Evolutionary conservation across 345 rosid species (phyloP), one percentile per base, ranked within the genome.

Genomic region (Lepidium sativum): DNA sequence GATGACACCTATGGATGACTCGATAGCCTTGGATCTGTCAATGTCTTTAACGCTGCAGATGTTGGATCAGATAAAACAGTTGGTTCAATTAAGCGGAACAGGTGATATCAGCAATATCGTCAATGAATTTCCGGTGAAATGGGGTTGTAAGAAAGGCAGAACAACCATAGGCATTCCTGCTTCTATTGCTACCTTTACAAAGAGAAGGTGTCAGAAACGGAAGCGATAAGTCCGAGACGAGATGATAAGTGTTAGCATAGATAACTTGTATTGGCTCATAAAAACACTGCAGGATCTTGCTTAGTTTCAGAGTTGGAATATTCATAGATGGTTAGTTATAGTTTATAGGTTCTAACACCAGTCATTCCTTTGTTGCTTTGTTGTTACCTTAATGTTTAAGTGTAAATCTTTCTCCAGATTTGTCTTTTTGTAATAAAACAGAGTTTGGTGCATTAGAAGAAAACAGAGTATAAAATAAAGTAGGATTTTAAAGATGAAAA

Each of bases 61-160:
- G 88, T 78, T 83, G 27, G 85, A 80, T 68, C 97, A 92, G 74
- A 81, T 86, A 32, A 87, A 81, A 76, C 92, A 86, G 65, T 81
- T 83, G 14, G 95, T 86, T 7, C 83, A 79, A 70, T 75, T 89
- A 65, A 82, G 79, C 48, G 68, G 72, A 65, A 75, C 89, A 44
- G 70, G 67, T 16, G 82, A 84, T 61, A 81, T 92, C 47, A 70
- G 88, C 17, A 41, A 68, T 5, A 85, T 92, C 54, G 90, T 92
- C 25, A 79, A 75, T 6, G 83, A 68, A 55, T 52, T 86, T 75
- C 92, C 95, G 1, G 51, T 83, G 77, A 81, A 82, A 79, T 92
- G 98, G 98, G 82, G 73, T 54, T 82, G 81, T 43, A 92, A 81
- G 85, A 87, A 79, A 78, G 78, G 81, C 40, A 86, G 96, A 78